Evolutionary conservation across 371 early-diverging fungal species (phyloP), one percentile per base, ranked within the genome.

Genomic region (Mucor piriformis): DNA sequence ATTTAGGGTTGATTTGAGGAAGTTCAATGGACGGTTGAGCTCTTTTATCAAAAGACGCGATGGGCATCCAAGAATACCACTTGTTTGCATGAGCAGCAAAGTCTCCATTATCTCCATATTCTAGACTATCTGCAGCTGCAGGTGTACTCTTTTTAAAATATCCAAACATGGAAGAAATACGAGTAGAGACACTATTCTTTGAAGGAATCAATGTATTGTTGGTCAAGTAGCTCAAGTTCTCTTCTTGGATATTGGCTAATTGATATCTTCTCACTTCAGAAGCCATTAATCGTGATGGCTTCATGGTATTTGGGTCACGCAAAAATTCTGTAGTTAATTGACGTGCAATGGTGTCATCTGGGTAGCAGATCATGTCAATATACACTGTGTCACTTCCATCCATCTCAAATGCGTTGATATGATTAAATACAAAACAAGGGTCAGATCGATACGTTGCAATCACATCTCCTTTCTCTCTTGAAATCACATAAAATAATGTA

Each of bases 341-440:
- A 32, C 83, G 83, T 20, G 83, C 74, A 23, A 90, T 77, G 1
- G 79, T 74, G 38, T 83, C 86, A 57, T 88, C 85, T 8, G 73
- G 63, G 46, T 90, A 90, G 49, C 85, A 76, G 3, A 82, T 72
- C 65, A 88, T 75, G 55, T 90, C 90, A 25, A 90, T 55, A 32
- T 70, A 65, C 1, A 90, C 73, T 13, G 25, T 46, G 55, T 83
- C 79, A 61, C 84, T 85, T 2, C 72, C 78, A 0, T 72, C 70
- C 53, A 87, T 88, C 63, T 91, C 90, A 50, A 82, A 88, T 0
- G 89, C 90, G 61, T 89, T 90, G 65, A 90, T 78, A 56, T 89
- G 87, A 56, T 91, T 88, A 69, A 90, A 67, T 69, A 79, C 76
- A 65, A 86, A 84, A 59, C 81, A 82, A 18, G 86, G 62, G 11